These are phyloP conservation scores for Aspergillus candidus DNA, from an alignment of 2,329 filamentous ascomycete genomes.

Conservation along the genomic window DNA sequence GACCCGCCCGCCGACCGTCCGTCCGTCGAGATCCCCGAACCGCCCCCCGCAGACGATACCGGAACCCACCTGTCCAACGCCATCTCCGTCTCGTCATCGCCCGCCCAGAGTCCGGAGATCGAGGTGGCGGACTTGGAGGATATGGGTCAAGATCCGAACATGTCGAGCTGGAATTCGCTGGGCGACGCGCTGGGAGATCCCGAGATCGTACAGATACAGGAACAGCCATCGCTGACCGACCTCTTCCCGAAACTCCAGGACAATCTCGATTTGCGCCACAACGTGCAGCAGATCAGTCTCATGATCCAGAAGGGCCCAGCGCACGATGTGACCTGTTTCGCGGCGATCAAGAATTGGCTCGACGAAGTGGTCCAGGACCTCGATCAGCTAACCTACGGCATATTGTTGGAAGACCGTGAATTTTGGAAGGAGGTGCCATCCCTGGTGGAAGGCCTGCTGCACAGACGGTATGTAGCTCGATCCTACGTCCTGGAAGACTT, in stretches of 20 bases:
- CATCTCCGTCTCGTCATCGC: constrained; percentile 40
- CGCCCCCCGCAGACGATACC: constrained; percentile 10
- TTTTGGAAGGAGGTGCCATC: constrained; percentile 43
- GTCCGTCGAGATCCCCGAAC: constrained; percentile 8
- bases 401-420: constrained; percentile 35
- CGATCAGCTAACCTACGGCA: constrained; percentile 29
- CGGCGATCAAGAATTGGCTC: constrained; percentile 40
- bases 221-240: constrained; percentile 27
- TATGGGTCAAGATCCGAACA: constrained; percentile 42
- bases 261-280: constrained; percentile 25
- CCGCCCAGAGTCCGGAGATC: constrained; percentile 42
- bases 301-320: constrained; percentile 33
- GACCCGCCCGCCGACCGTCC: constrained; percentile 13
- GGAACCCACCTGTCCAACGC: constrained; percentile 21
- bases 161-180: constrained; percentile 39
- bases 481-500: not conserved
- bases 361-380: constrained; percentile 31
- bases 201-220: constrained; percentile 32
- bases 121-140: constrained; percentile 47
- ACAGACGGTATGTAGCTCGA: constrained; percentile 29
- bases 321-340: constrained; percentile 27
- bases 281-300: constrained; percentile 26
- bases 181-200: constrained; percentile 30
- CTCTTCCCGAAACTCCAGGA: constrained; percentile 32
- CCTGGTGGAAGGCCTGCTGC: constrained; percentile 36